Evolutionary conservation across 768 basidiomycete species (phyloP), one percentile per base, ranked within the genome.

Genomic region (Xerocomellus intermedius): DNA sequence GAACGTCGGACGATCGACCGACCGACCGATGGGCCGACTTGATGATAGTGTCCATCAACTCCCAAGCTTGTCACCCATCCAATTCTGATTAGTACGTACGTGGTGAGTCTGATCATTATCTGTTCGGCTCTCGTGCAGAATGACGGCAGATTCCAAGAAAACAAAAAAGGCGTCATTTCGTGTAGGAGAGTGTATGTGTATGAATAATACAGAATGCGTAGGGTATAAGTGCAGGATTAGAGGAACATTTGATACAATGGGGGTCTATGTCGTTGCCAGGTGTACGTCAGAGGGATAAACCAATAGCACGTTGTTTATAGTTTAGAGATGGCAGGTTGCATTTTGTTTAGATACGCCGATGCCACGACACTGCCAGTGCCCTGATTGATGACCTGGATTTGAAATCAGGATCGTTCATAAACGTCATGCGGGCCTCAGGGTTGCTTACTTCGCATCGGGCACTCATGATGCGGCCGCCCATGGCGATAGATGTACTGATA

Each of bases 381-480:
- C 58, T 82, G 85, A 66, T 87, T 82, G 37, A 81, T 60, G 42
- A 89, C 75, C 86, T 89, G 57, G 2, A 33, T 37, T 17, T 37
- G 19, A 28, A 19, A 44, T 49, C 42, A 53, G 56, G 36, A 47
- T 52, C 36, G 36, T 24, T 44, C 22, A 39, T 39, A n/a, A 26
- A 47, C 47, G 35, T 33, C 22, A 45, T 22, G 19, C 30, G 41
- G 13, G 44, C 52, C 47, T 24, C 16, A 48, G 42, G 21, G 17
- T 28, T 43, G 68, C 77, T 56, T 59, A 87, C 86, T 77, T 89
- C 86, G 62, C 87, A 88, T 56, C 84, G 74, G 36, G 86, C 82
- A 42, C 80, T 79, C 86, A 89, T 88, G 36, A 87, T 79, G 22
- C 85, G 75, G 4, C 81, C 77, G n/a, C 86, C 87, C 54, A 89